Base-by-base conservation (phyloP, 192 early-diverging fungal species). In the Backusella mclennaniae region DNA sequence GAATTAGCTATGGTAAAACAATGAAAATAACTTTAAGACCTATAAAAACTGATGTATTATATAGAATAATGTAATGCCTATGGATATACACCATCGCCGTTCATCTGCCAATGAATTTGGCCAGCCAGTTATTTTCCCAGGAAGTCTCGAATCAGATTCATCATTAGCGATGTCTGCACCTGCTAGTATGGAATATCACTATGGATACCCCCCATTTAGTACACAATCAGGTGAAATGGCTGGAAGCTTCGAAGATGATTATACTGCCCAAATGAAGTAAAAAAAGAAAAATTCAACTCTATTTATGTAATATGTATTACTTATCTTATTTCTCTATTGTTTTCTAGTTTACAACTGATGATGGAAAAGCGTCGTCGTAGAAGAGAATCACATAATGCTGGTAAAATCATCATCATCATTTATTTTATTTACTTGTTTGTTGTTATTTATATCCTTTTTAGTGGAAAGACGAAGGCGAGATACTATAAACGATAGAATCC, bases 401-500 rank as follows among this genome's bases (percentile, higher is more conserved):
- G 78, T 79, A 79, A 75, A 26, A 23, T n/a, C 21, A 41, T 0
- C 2, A 67, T 39, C 66, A 29, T 74, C 14, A 39, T 69, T 78
- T 31, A 26, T 75, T 39, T 59, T 42, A 4, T 46, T 69, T 70
- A 56, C 23, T 11, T 21, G 26, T 63, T 63, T 63, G 23, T 59
- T 59, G n/a, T 59, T 59, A 63, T 63, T 63, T 63, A 63, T 29
- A 29, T 63, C 15, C 11, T 49, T 41, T 41, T 35, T 74, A 87
- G 97, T 99, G 35, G 97, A 99, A 84, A 87, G 97, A 67, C 92
- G 97, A 63, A 86, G 97, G 39, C 89, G 97, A 44, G 97, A 99
- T 81, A 96, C 97, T 83, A 99, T 99, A 87, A 99, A 99, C 81
- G 97, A 98, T 83, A 95, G 95, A 80, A 99, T 99, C 76, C 95